These are phyloP conservation scores for Heliocybe sulcata DNA, from an alignment of 1,284 basidiomycete species.

Conservation along the genomic window DNA sequence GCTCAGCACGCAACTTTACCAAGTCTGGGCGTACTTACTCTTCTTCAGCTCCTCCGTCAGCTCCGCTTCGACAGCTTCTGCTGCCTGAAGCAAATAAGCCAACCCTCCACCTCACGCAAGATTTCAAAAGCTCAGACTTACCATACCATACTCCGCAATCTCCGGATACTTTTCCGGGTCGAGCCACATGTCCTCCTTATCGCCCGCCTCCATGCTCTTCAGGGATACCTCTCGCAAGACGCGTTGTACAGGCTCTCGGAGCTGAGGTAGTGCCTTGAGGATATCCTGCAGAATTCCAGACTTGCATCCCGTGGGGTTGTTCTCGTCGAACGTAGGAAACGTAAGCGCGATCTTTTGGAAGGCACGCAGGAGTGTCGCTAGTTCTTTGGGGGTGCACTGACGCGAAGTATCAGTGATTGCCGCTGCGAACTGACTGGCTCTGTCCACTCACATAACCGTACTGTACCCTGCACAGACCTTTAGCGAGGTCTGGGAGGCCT, in stretches of 20 bases:
- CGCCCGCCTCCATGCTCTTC: conserved; percentile 60
- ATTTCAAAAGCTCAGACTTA: conserved; percentile 15
- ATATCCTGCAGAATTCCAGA: conserved; percentile 70
- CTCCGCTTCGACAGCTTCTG: conserved; percentile 64
- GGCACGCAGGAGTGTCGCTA: conserved; percentile 70
- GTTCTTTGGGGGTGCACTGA: conserved; percentile 81
- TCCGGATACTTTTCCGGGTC: conserved; percentile 67
- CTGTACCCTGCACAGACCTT: conserved; percentile 84
- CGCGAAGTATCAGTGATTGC: background rate
- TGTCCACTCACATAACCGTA: conserved; percentile 68
- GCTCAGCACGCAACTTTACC: background rate
- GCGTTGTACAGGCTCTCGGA: conserved; percentile 47
- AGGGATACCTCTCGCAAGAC: conserved; percentile 60
- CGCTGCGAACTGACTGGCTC: conserved; percentile 5
- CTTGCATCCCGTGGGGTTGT: conserved; percentile 46
- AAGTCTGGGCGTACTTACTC: conserved; percentile 32
- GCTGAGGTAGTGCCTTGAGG: conserved; percentile 58
- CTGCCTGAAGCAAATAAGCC: conserved; percentile 28
- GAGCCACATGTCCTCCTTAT: conserved; percentile 70
- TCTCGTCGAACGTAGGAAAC: conserved; percentile 44
- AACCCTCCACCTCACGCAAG: conserved; percentile 22
- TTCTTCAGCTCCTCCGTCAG: conserved; percentile 71
- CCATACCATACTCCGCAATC: conserved; percentile 46
- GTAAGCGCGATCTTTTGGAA: conserved; percentile 69
- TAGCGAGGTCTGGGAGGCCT: conserved; percentile 83